phyloP scores from a whole-genome alignment of 2,329 filamentous ascomycete genomes.

The Aspergillus aculeatus region DNA sequence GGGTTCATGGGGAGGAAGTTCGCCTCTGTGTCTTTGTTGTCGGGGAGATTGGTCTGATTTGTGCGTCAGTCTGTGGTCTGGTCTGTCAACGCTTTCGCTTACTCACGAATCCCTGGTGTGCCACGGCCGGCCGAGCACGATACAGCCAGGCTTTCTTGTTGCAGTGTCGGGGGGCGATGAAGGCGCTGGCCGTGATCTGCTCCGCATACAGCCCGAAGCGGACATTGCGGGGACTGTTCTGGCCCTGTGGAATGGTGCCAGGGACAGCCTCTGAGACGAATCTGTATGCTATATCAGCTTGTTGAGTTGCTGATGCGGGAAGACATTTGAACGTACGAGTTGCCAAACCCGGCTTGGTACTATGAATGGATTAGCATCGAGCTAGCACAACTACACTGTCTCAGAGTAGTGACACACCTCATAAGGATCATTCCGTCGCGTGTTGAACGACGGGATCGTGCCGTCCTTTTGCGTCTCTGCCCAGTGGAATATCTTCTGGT shows the following conservation, averaged over 20 bases:
- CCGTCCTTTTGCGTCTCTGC: conserved; percentile 61
- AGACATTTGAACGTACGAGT: conserved; percentile 37
- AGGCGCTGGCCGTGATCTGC: conserved; percentile 59
- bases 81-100: neutral
- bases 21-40: conserved; percentile 34
- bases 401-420: conserved; percentile 32
- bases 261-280: conserved; percentile 40
- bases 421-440: conserved; percentile 56
- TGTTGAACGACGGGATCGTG: conserved; percentile 54
- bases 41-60: conserved; percentile 49
- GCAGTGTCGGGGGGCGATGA: conserved; percentile 56
- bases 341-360: conserved; percentile 60
- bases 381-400: neutral
- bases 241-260: conserved; percentile 39
- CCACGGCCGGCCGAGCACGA: conserved; percentile 55
- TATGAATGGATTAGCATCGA: conserved; percentile 21
- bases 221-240: conserved; percentile 39
- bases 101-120: conserved; percentile 53
- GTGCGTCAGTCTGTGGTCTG: neutral
- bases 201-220: conserved; percentile 38
- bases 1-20: conserved; percentile 46
- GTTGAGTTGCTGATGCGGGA: conserved; percentile 20
- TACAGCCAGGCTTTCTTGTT: conserved; percentile 62
- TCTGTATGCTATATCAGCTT: conserved; percentile 29
- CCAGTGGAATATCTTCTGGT: conserved; percentile 57